These are phyloP conservation scores for Canavalia gladiata DNA, from an alignment of 306 rosid species.

Conservation along the genomic window DNA sequence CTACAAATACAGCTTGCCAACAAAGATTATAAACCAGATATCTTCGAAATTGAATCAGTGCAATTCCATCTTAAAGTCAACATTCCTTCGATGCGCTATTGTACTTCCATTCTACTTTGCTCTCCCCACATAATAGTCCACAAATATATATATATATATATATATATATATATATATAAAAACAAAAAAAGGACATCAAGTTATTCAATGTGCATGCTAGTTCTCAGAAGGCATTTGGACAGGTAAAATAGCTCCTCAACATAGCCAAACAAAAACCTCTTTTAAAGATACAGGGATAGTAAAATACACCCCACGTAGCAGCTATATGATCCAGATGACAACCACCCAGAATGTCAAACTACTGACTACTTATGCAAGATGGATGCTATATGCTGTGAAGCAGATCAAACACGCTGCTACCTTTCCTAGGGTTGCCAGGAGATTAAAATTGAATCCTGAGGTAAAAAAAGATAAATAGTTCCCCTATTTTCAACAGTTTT, in stretches of 20 bases:
- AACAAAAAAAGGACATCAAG: too few species aligned
- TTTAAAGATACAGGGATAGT: background rate
- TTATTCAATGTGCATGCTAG: background rate
- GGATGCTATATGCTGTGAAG: background rate
- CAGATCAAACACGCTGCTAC: constrained; percentile 6
- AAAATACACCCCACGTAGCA: background rate
- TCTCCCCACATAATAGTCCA: background rate
- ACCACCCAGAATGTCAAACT: background rate
- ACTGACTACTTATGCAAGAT: background rate
- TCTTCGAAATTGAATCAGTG: background rate
- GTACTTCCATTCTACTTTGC: background rate
- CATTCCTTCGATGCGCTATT: background rate
- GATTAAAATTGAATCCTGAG: constrained; percentile 30
- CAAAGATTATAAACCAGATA: background rate
- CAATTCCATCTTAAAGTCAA: background rate
- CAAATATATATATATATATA: background rate
- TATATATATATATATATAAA: too few species aligned
- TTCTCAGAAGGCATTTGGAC: background rate
- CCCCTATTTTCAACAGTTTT: constrained; percentile 21
- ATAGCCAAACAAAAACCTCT: background rate
- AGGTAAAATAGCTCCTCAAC: background rate
- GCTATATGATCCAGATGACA: background rate
- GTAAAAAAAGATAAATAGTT: background rate
- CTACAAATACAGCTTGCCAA: background rate
- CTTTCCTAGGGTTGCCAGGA: background rate